These are phyloP conservation scores for Neofusicoccum sp. DNA, from an alignment of 2,329 filamentous ascomycete genomes.

Conservation along the genomic window DNA sequence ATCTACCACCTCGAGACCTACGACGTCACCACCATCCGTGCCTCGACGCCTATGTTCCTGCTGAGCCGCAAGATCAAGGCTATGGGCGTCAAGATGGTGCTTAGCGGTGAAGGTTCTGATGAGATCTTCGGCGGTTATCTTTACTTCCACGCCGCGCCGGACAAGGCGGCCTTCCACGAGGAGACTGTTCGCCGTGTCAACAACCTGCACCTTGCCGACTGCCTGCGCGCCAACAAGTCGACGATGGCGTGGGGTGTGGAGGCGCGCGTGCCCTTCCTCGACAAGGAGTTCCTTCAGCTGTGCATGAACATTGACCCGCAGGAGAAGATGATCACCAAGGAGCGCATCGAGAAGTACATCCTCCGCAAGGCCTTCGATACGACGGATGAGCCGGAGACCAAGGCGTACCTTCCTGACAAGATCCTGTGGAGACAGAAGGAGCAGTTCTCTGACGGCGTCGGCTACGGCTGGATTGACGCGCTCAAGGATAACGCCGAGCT, in stretches of 20 bases:
- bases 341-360: conserved; percentile 94
- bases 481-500: conserved; percentile 92
- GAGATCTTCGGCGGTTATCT: conserved; percentile 98
- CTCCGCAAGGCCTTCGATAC: conserved; percentile 97
- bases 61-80: conserved; percentile 98
- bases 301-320: conserved; percentile 90
- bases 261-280: conserved; percentile 94
- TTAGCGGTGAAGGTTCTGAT: conserved; percentile 93
- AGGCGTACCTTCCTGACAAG: conserved; percentile 89
- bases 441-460: conserved; percentile 97
- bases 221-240: conserved; percentile 97
- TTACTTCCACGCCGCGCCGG: conserved; percentile 94
- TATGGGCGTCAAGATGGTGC: conserved; percentile 99
- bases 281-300: conserved; percentile 92
- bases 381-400: conserved; percentile 72
- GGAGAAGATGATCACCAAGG: conserved; percentile 93
- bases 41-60: conserved; percentile 97
- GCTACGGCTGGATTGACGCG: conserved; percentile 97
- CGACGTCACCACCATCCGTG: conserved; percentile 97
- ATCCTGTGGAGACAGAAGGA: conserved; percentile 99
- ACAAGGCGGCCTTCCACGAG: conserved; percentile 89
- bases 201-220: conserved; percentile 95
- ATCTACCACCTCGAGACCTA: conserved; percentile 98
- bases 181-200: conserved; percentile 94
- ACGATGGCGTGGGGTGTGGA: conserved; percentile 97